Base-by-base conservation (phyloP, 108 stramenopile genomes). In the Hondaea fermentalgiana region DNA sequence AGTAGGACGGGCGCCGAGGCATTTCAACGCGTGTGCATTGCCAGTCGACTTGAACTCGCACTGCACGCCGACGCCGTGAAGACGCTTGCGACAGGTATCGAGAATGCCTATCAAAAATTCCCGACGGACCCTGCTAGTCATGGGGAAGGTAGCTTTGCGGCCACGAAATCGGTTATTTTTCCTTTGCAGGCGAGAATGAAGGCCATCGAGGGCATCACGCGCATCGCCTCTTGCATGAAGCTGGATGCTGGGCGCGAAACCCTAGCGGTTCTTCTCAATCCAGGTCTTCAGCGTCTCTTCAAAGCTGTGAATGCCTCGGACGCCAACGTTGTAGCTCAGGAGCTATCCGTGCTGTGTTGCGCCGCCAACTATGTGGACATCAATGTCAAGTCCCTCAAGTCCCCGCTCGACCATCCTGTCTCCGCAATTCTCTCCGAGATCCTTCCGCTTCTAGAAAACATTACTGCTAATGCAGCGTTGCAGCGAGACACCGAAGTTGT, bases 141-240 rank as follows among this genome's bases (percentile, higher is more conserved):
- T 2, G 51, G 10, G 12, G 49, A 83, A 25, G 25, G 23, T 4
- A 53, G 49, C 76, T 47, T 53, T 53, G 45, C 51, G 0, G 76
- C 49, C 10, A 53, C 49, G 6, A 83, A 53, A 16, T 83, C 76
- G 51, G n/a, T 16, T 35, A 12, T 25, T 35, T 28, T 83, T 53
- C 76, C 76, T 6, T 17, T 53, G 14, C 43, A 83, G n/a, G 76
- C 76, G 28, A 43, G 76, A 12, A 12, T 83, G 43, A 53, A 53
- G 51, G 45, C 51, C n/a, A 45, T 53, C 16, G 49, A 83, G 4
- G 76, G 49, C 6, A 83, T 83, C 51, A 53, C 76, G 5, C 76
- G 76, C 51, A 45, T 83, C 28, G 76, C 76, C 51, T 83, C 76
- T 6, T 53, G 45, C 51, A 83, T 83, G 76, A 83, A 83, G 76